Conservation (phyloP, 2,329 filamentous ascomycete genomes). For the Fusarium protoensiforme region DNA sequence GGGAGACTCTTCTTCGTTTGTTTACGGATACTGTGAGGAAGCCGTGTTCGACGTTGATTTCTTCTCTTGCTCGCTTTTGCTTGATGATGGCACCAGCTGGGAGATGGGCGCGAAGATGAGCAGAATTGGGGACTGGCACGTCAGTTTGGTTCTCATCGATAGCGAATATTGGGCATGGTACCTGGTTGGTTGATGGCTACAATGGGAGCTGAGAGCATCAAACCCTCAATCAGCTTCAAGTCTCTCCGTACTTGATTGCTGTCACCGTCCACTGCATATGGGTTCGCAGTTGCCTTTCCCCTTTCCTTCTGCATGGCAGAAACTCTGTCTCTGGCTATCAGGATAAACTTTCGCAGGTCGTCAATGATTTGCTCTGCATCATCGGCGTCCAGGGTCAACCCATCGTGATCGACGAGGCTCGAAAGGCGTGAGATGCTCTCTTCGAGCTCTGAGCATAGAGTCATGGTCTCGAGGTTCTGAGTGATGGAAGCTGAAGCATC, state of each 20-base stretch:
- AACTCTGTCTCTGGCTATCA: constrained; percentile 7
- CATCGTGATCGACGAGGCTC: constrained; percentile 5
- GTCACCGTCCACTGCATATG: background rate
- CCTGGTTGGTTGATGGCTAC: constrained; percentile 11
- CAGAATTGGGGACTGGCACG: background rate
- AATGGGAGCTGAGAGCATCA: constrained; percentile 7
- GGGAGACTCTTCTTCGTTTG: constrained; percentile 8
- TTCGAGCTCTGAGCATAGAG: constrained; percentile 19
- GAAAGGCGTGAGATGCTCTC: constrained; percentile 19
- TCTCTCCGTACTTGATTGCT: background rate
- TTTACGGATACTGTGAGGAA: constrained; percentile 15
- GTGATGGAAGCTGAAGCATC: background rate
- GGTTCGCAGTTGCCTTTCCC: background rate
- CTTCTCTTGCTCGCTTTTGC: constrained; percentile 23
- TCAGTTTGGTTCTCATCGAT: background rate
- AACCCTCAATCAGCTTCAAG: constrained; percentile 9
- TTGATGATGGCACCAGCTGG: constrained; percentile 11
- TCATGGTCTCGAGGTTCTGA: background rate
- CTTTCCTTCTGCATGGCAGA: background rate
- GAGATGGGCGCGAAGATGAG: background rate
- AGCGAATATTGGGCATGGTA: background rate
- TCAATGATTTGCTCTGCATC: constrained; percentile 30
- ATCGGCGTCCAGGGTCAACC: constrained; percentile 11
- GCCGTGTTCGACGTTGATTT: constrained; percentile 8
- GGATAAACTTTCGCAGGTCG: constrained; percentile 13